Evolutionary conservation across 257 asterid species (phyloP), one percentile per base, ranked within the genome.

Genomic region (Solanum peruvianum): DNA sequence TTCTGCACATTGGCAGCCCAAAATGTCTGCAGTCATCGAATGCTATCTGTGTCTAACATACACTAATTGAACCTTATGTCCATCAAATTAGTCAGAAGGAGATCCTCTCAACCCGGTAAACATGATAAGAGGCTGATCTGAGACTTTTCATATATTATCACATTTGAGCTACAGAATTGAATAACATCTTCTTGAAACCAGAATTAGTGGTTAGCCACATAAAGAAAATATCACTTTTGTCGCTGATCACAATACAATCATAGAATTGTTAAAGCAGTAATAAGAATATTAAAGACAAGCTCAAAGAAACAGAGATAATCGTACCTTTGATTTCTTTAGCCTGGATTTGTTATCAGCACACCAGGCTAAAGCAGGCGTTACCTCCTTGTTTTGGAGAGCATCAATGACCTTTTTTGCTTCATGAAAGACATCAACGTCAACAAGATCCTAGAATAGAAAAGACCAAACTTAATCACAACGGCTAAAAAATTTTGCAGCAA

Each of bases 331-430:
- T 92, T 96, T 97, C 95, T 96, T 97, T 89, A 97, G 92, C 92
- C 95, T 96, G 87, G 98, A 91, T 91, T 97, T 97, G 89, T 97
- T 97, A 66, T 97, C 99, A 72, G 95, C 94, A 91, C 99, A 97
- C 99, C 99, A 97, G 76, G 98, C 95, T 71, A 97, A 92, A 89
- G 99, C 99, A 89, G 99, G 98, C 71, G 94, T 88, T 52, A 95
- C 95, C 87, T 94, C 98, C 96, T 95, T 96, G 90, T 89, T 92
- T 87, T 93, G 96, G 88, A 97, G 98, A 86, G 99, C 99, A 86
- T 95, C 98, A 82, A 95, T 95, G 41, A 97, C 99, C 89, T 87
- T 96, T 91, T 89, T 96, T 69, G 99, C 99, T 91, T 97, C 99
- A 84, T 89, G 92, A 92, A 97, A 97, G 89, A 97, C 97, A 82